Conservation (phyloP, 192 early-diverging fungal genomes). For the Entophlyctis helioformis region DNA sequence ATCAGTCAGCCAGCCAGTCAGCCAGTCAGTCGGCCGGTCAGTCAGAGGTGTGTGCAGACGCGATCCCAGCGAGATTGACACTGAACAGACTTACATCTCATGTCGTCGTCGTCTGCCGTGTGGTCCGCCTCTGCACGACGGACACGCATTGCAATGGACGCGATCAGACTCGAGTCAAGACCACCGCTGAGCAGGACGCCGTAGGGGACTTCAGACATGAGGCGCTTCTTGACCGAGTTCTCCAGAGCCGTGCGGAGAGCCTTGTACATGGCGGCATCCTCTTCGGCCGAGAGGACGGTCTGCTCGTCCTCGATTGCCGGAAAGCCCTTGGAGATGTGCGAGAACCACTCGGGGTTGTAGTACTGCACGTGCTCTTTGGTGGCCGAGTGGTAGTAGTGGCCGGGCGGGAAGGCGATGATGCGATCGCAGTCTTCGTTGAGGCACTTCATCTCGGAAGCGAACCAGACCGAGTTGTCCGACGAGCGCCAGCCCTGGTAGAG, state of each 20-base stretch:
- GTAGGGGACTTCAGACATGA: conserved; percentile 98
- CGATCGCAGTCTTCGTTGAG: conserved; percentile 95
- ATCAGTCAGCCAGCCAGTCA: no score
- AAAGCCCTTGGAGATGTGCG: conserved; percentile 9
- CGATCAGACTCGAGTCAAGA: conserved; percentile 89
- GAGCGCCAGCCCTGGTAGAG: conserved; percentile 87
- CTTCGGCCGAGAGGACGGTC: conserved; percentile 40
- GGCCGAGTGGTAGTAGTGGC: conserved; percentile 69
- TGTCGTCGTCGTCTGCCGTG: conserved; percentile 53
- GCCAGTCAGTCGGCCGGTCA: conserved; percentile 7
- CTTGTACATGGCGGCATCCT: conserved; percentile 48
- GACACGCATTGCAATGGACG: conserved; percentile 75
- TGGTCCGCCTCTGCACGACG: conserved; percentile 20
- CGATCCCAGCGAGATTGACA: no score
- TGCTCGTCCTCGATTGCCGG: conserved; percentile 32
- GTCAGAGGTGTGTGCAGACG: no score
- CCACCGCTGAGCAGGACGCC: conserved; percentile 93
- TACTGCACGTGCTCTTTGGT: conserved; percentile 70
- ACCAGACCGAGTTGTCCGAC: conserved; percentile 78
- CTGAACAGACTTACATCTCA: conserved; percentile 18
- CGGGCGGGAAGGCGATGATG: conserved; percentile 95
- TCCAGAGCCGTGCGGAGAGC: conserved; percentile 70
- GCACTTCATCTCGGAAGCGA: conserved; percentile 91
- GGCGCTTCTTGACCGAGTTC: conserved; percentile 81
- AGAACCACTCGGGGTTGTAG: conserved; percentile 88